These are phyloP conservation scores for Trebouxia sp. DNA, from an alignment of 139 green algal species.

Conservation along the genomic window DNA sequence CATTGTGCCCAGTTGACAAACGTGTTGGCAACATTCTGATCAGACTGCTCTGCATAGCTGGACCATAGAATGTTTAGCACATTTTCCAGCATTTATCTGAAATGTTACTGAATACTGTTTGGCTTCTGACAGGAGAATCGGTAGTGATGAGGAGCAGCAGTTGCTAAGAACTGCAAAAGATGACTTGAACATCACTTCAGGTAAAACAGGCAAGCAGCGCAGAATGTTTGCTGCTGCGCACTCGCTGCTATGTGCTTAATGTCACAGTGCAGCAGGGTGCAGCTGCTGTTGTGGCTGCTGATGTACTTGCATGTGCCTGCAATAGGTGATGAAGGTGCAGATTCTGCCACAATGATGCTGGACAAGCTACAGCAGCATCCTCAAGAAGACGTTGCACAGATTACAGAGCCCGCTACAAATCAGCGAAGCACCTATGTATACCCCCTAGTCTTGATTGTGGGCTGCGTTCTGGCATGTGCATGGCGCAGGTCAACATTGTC, in stretches of 20 bases:
- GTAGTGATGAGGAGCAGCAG: conserved; percentile 21
- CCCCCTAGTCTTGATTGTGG: background rate
- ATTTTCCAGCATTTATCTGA: too few species aligned
- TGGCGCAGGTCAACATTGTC: background rate
- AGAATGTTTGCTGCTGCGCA: too few species aligned
- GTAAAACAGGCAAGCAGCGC: too few species aligned
- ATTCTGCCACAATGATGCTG: background rate
- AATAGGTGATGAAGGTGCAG: background rate
- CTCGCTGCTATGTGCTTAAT: too few species aligned
- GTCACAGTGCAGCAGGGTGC: too few species aligned
- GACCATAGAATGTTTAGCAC: too few species aligned
- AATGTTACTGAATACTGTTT: too few species aligned
- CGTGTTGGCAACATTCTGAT: background rate
- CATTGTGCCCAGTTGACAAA: background rate
- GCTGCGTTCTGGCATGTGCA: background rate
- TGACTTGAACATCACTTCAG: conserved; percentile 3
- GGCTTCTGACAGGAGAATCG: background rate
- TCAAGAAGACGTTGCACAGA: background rate
- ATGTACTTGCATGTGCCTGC: background rate
- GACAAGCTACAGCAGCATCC: conserved; percentile 17
- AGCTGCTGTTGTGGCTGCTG: too few species aligned
- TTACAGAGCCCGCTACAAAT: background rate
- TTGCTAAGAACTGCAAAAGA: conserved; percentile 6
- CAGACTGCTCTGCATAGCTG: background rate
- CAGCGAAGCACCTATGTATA: background rate